A percentile compares a stretch with the other conserved stretches of the same genome.
phyloP scores from a whole-genome alignment of 129 eudicot genomes.

The Arctium minus region DNA sequence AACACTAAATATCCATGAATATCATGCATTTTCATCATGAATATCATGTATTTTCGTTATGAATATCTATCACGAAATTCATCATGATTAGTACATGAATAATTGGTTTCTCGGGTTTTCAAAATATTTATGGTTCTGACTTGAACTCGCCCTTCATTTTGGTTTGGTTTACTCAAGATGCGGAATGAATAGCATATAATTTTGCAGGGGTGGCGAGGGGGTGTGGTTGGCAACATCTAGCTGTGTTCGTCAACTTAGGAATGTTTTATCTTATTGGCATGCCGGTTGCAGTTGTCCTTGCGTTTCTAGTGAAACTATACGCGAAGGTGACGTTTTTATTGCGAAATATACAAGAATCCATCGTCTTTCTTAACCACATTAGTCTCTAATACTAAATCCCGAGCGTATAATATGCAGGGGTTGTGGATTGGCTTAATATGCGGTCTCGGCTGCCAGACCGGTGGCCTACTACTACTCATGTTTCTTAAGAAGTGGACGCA shows the following conservation, averaged over 20 bases:
- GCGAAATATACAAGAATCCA: not conserved
- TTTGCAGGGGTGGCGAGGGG: slow-evolving; percentile 82
- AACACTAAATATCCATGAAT: no score
- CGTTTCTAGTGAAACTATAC: slow-evolving; percentile 48
- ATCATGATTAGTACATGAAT: no score
- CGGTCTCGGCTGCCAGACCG: slow-evolving; percentile 55
- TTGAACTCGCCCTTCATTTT: not conserved
- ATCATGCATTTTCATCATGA: not conserved
- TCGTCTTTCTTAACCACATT: not conserved
- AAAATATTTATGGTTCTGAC: not conserved
- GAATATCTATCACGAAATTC: no score
- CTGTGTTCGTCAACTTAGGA: slow-evolving; percentile 49
- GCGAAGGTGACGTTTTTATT: slow-evolving; percentile 51
- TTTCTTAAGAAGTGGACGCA: slow-evolving; percentile 42
- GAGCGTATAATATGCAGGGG: slow-evolving; percentile 40
- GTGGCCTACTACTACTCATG: slow-evolving; percentile 47
- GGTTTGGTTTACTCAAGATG: not conserved
- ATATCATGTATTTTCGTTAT: not conserved
- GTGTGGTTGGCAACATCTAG: slow-evolving; percentile 82
- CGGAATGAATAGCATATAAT: not conserved
- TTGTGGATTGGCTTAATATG: slow-evolving; percentile 81
- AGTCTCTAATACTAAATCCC: not conserved
- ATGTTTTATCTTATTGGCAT: slow-evolving; percentile 57
- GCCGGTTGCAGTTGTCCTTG: slow-evolving; percentile 60
- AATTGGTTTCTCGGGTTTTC: not conserved